Base-by-base conservation (phyloP, 495 filamentous ascomycete species). In the Hypoxylon rickii region DNA sequence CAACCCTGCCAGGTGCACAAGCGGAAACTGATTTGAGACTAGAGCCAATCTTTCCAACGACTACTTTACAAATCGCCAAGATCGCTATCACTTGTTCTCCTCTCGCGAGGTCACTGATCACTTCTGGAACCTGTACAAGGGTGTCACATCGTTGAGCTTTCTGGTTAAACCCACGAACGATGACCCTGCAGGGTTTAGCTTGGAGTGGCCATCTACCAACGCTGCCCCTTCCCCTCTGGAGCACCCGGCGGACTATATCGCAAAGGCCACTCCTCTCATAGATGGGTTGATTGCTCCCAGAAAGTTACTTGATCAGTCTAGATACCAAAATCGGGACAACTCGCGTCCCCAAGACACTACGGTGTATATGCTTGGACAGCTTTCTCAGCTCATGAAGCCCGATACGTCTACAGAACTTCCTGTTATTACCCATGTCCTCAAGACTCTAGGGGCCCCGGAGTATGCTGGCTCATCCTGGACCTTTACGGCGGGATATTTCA, bases 401-500 rank as follows among this genome's bases (percentile, higher is more conserved):
- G 85, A 94, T 64, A 85, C 83, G 17, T 96, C 90, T 5, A 97
- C 94, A 20, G 94, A 99, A 65, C 86, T 91, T 18, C 89, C 89
- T 0, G 88, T 85, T 17, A 77, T 99, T 20, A 87, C 79, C 2
- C 80, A 81, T 31, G 77, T 97, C 45, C 78, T 99, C 4, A 77
- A 75, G n/a, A 75, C 79, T 5, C 76, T 97, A 16, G 77, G 81
- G 2, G 70, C 67, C 5, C 76, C 86, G 1, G 72, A 79, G 16
- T 88, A 87, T 63, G 70, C 76, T 29, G 77, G 81, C 26, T 88
- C 87, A 3, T 84, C 80, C 29, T 97, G 94, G 92, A 90, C 90
- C 11, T 97, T 98, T 72, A 97, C 94, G 16, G 93, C 94, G 1
- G 94, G 94, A 20, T 98, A 98, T 70, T 98, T 98, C 78, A 98